Evolutionary conservation across 805 yeast genomes (phyloP).

Genomic region (Candida yuanshanica): DNA sequence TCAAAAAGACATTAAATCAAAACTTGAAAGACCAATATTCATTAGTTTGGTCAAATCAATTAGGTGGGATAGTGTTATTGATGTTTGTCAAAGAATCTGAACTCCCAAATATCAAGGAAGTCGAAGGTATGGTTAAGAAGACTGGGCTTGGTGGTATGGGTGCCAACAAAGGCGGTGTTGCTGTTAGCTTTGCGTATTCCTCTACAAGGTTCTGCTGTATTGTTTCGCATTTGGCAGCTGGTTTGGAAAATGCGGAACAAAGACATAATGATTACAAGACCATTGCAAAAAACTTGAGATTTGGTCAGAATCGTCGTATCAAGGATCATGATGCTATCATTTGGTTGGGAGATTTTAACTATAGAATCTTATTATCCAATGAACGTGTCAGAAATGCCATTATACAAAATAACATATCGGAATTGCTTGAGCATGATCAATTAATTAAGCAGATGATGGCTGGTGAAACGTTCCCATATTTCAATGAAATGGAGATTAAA

Average conservation of each 20-base stretch:
- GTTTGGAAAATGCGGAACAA: constrained; percentile 72
- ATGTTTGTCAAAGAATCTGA: constrained; percentile 58
- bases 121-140: constrained; percentile 73
- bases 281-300: constrained; percentile 61
- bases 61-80: constrained; percentile 78
- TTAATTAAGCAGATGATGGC: constrained; percentile 66
- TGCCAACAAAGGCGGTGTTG: constrained; percentile 75
- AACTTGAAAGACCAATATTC: constrained; percentile 29
- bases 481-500: constrained; percentile 70
- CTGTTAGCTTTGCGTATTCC: constrained; percentile 59
- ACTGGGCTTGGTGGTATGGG: constrained; percentile 94
- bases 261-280: constrained; percentile 83
- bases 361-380: constrained; percentile 66
- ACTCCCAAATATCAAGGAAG: constrained; percentile 45
- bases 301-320: constrained; percentile 51
- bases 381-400: constrained; percentile 62
- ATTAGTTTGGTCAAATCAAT: constrained; percentile 66
- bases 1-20: constrained; percentile 41
- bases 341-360: constrained; percentile 94
- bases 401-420: constrained; percentile 38
- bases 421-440: constrained; percentile 71
- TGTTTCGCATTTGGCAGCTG: constrained; percentile 91
- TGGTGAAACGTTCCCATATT: constrained; percentile 76
- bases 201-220: constrained; percentile 73
- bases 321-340: constrained; percentile 78